Evolutionary conservation across 1,284 basidiomycete genomes (phyloP), one percentile per base, ranked within the genome.

Genomic region (Puccinia coronata): DNA sequence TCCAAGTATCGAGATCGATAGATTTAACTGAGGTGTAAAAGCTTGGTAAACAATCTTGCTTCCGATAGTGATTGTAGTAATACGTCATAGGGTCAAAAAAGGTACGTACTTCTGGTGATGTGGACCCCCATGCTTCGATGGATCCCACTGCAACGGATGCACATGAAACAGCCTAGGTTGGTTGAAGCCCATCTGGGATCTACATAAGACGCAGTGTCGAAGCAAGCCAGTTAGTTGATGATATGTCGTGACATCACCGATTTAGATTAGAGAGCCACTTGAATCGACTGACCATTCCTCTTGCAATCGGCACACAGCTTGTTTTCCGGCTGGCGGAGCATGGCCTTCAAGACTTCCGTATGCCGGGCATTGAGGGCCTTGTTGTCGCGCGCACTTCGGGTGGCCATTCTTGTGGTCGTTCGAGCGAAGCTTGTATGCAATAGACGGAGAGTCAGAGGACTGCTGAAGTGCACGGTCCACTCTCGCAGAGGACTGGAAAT

Each of bases 51-150:
- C 31, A 41, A 2, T n/a, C 23, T 47, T 70, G 43, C 18, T 69
- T 11, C n/a, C n/a, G n/a, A n/a, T n/a, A n/a, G n/a, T n/a, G n/a
- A n/a, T n/a, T n/a, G n/a, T n/a, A n/a, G n/a, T n/a, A n/a, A n/a
- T 11, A 20, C 28, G 34, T 55, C 5, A 75, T 73, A 20, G 39
- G 0, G 53, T 23, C 23, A 25, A 78, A 51, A 20, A 3, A 28
- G 25, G 8, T 57, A 49, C 86, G 78, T 43, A 87, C 87, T 87
- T 85, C 92, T 93, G 87, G 92, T 93, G 87, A 97, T 96, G 86
- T 99, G 97, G 0, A 96, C 98, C 82, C 97, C 97, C 94, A 99
- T 96, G 43, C 93, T 92, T 55, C 97, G 92, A 87, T 99, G 96
- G 82, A 98, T 93, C 47, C 96, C 96, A n/a, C 95, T 98, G 87